These are phyloP conservation scores for Lecanicillium sp. DNA, from an alignment of 2,329 filamentous ascomycete genomes.

Conservation along the genomic window DNA sequence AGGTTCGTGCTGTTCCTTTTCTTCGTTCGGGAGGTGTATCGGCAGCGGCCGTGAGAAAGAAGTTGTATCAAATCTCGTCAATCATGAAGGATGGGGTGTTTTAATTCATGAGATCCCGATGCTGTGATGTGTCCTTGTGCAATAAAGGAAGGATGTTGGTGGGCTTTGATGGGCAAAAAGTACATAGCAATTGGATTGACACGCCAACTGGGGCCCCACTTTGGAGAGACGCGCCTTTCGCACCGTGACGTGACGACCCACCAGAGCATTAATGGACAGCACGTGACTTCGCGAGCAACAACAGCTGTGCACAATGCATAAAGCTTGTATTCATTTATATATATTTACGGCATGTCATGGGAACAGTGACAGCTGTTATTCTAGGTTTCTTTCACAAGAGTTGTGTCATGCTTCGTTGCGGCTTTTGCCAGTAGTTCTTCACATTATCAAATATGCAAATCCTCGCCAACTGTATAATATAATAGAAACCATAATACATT, in stretches of 20 bases:
- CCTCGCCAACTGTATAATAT: too few relatives aligned
- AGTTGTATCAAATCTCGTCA: not conserved
- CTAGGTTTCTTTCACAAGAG: too few relatives aligned
- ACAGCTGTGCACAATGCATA: not conserved
- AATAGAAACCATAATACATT: too few relatives aligned
- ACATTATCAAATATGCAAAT: too few relatives aligned
- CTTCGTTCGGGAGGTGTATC: not conserved
- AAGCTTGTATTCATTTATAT: too few relatives aligned
- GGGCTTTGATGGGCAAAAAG: constrained; percentile 2
- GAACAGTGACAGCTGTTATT: too few relatives aligned
- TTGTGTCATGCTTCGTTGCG: too few relatives aligned
- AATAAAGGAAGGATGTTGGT: not conserved
- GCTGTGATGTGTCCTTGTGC: not conserved
- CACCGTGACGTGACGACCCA: constrained; percentile 14
- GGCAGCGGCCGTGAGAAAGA: not conserved
- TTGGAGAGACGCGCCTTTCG: constrained; percentile 13
- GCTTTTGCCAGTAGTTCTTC: too few relatives aligned
- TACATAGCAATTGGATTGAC: constrained; percentile 5
- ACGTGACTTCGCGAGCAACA: constrained; percentile 10
- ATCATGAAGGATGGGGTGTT: not conserved
- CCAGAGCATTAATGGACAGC: constrained; percentile 2
- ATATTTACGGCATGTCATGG: too few relatives aligned
- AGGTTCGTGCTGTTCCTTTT: too few relatives aligned
- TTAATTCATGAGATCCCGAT: too few relatives aligned
- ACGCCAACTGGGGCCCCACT: constrained; percentile 2